A percentile compares a stretch with the other conserved stretches of the same genome.
Conservation (phyloP, 225 moss, liverwort and hornwort genomes). For the Physcomitrium patens region DNA sequence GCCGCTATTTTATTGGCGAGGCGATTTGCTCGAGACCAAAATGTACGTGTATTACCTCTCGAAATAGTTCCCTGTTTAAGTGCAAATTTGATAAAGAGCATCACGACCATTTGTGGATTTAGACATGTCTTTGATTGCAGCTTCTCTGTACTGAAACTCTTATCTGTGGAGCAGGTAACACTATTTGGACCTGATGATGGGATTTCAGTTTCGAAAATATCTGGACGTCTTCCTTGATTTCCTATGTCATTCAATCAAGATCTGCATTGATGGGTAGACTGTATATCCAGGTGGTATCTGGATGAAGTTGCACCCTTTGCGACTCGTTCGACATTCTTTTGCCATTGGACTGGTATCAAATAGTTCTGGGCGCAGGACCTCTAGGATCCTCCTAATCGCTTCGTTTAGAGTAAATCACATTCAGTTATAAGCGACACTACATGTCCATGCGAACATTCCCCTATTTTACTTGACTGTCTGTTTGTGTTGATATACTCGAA, state of each 20-base stretch:
- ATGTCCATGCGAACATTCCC: conserved; percentile 30
- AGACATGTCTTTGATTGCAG: not conserved
- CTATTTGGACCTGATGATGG: conserved; percentile 65
- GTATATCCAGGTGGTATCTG: conserved; percentile 31
- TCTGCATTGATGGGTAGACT: conserved; percentile 53
- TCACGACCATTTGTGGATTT: not conserved
- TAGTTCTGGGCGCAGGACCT: conserved; percentile 27
- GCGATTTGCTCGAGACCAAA: conserved; percentile 77
- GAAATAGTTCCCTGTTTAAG: not conserved
- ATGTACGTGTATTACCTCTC: conserved; percentile 45
- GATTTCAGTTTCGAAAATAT: conserved; percentile 48
- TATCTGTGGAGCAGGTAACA: conserved; percentile 45
- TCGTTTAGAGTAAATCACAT: conserved; percentile 28
- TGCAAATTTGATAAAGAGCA: not conserved
- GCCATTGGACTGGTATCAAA: conserved; percentile 44
- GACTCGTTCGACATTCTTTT: conserved; percentile 44
- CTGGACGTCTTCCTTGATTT: conserved; percentile 49
- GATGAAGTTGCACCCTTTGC: conserved; percentile 43
- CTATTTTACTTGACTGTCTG: conserved; percentile 29
- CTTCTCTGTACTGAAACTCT: conserved; percentile 17
- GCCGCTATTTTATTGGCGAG: conserved; percentile 88
- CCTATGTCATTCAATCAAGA: conserved; percentile 35
- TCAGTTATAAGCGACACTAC: conserved; percentile 22
- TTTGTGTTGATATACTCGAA: conserved; percentile 34
- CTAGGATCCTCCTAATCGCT: conserved; percentile 30